These are phyloP conservation scores for Thelonectria discophora DNA, from an alignment of 2,329 filamentous ascomycete genomes.

Conservation along the genomic window DNA sequence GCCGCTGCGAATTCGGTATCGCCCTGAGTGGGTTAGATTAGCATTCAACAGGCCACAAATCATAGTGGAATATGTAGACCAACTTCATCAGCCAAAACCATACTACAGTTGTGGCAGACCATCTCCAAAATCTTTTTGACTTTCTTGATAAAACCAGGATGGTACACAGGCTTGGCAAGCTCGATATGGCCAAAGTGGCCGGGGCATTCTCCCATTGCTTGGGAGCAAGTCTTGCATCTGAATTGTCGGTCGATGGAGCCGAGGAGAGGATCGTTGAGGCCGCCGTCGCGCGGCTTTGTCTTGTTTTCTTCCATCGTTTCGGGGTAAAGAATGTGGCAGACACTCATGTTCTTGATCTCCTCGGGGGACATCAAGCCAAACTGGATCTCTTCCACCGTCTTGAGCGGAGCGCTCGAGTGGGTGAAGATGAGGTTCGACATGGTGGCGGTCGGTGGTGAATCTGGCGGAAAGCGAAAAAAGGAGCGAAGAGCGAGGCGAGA, in stretches of 20 bases:
- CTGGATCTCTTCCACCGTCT: conserved; percentile 98
- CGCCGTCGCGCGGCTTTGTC: conserved; percentile 87
- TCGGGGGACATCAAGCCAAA: conserved; percentile 97
- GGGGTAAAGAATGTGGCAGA: conserved; percentile 95
- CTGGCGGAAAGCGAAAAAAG: conserved; percentile 38
- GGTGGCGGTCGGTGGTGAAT: conserved; percentile 55
- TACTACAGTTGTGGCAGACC: conserved; percentile 98
- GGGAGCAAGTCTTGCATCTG: conserved; percentile 95
- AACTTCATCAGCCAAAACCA: conserved; percentile 97
- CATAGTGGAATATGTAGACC: conserved; percentile 71
- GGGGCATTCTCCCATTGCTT: conserved; percentile 94
- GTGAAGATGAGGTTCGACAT: conserved; percentile 95
- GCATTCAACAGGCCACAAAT: conserved; percentile 65
- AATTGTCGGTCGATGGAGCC: conserved; percentile 96
- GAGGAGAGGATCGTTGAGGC: conserved; percentile 93
- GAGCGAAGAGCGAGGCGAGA: conserved; percentile 38
- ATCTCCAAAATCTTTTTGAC: conserved; percentile 99
- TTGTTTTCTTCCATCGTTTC: conserved; percentile 99
- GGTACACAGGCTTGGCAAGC: conserved; percentile 93
- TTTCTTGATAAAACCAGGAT: conserved; percentile 96
- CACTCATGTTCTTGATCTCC: conserved; percentile 99
- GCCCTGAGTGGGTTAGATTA: conserved; percentile 73
- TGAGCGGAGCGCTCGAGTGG: conserved; percentile 93
- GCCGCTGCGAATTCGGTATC: conserved; percentile 86
- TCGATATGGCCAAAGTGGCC: conserved; percentile 99